Conservation (phyloP, 2,329 filamentous ascomycete species). For the Sclerotinia glacialis region DNA sequence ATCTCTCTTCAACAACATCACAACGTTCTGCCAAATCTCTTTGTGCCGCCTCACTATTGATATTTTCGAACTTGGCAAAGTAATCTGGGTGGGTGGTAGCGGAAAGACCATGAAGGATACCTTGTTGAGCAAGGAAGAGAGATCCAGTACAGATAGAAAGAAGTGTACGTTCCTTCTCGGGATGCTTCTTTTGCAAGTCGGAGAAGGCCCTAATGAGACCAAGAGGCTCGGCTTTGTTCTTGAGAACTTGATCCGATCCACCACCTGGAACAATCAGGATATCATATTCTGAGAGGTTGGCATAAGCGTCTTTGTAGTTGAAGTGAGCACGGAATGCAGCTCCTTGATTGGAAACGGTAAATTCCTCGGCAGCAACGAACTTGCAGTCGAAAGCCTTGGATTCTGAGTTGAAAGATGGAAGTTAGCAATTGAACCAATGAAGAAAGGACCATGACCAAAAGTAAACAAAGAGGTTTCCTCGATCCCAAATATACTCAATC, state of each 20-base stretch:
- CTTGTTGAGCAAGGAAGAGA: conserved; percentile 72
- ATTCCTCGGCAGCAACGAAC: conserved; percentile 47
- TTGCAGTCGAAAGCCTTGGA: conserved; percentile 34
- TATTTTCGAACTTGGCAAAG: conserved; percentile 76
- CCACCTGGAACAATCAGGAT: conserved; percentile 77
- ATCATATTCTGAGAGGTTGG: conserved; percentile 60
- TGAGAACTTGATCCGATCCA: conserved; percentile 57
- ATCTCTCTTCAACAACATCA: conserved; percentile 79
- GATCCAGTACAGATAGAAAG: conserved; percentile 77
- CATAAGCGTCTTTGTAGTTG: conserved; percentile 73
- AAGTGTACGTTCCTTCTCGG: conserved; percentile 75
- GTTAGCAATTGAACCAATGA: neutral
- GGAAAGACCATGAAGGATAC: conserved; percentile 73
- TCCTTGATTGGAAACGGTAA: conserved; percentile 58
- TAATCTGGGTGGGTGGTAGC: conserved; percentile 81
- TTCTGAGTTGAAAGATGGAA: conserved; percentile 25
- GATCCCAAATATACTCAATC: neutral
- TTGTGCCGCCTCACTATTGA: conserved; percentile 71
- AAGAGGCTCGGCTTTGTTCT: conserved; percentile 66
- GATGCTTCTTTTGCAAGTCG: conserved; percentile 76
- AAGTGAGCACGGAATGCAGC: conserved; percentile 71
- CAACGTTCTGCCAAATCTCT: conserved; percentile 72
- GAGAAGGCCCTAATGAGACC: conserved; percentile 72
- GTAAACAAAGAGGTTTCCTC: neutral
- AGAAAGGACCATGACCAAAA: neutral